Evolutionary conservation across 345 rosid species (phyloP), one percentile per base, ranked within the genome.

Genomic region (Brassica juncea): DNA sequence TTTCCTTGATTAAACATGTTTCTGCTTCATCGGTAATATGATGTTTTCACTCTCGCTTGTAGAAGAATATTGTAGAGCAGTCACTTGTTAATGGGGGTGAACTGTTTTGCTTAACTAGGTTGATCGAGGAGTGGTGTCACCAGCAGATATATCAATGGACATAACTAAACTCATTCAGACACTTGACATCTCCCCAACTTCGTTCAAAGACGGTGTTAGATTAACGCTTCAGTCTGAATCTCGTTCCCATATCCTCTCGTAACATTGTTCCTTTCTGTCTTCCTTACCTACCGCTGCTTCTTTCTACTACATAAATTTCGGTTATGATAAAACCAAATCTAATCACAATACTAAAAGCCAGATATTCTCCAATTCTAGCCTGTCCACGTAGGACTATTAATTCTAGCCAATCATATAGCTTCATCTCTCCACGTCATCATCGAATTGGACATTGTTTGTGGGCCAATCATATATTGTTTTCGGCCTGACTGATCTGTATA

Each of bases 81-180:
- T 54, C 34, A 54, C 19, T 70, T 23, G 7, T 25, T 6, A 37
- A 37, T 62, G 30, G 12, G 19, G 31, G 7, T 68, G 8, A 34
- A 23, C 27, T 80, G 58, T 66, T 74, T 82, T 23, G 11, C 3
- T 78, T 49, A 23, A 35, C 52, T 83, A 89, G 97, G 87, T 89
- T 76, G 90, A 92, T 70, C 91, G 94, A 2, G 97, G 97, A 3
- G 88, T 92, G 19, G 64, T 28, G 58, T 92, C 97, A 49, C 98
- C 98, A 12, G 87, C 96, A 60, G 98, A 92, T 75, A 94, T 92
- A 77, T 91, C 97, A 14, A 92, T 94, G 97, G 93, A 92, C 74
- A 85, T 89, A 69, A 84, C 87, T 15, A 92, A 87, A 64, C 83
- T 94, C 84, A 81, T 90, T 81, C 85, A 84, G 69, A 80, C 84